Percentiles rank a stretch among this genome's conserved stretches.
These are phyloP conservation scores for Hydnomerulius pinastri DNA, from an alignment of 768 basidiomycete species.

Conservation along the genomic window DNA sequence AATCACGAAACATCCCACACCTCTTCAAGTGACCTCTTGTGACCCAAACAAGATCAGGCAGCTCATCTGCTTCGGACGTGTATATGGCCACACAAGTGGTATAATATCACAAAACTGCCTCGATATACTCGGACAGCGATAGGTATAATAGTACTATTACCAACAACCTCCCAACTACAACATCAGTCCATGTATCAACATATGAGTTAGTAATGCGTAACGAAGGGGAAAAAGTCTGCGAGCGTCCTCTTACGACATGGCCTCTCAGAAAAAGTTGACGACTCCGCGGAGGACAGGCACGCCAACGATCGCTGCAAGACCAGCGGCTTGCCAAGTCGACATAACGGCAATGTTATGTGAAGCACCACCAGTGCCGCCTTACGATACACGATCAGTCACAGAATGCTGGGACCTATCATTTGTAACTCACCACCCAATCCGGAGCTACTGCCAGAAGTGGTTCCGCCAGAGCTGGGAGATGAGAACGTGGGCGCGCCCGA, in stretches of 20 bases:
- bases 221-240: not conserved
- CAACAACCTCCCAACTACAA: not conserved
- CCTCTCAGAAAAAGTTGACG: not conserved
- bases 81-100: not conserved
- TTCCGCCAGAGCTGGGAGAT: not conserved
- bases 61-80: too few relatives aligned
- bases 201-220: not conserved
- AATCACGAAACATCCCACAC: too few relatives aligned
- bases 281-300: slow-evolving; percentile 4
- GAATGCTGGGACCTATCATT: not conserved
- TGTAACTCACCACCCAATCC: slow-evolving; percentile 3
- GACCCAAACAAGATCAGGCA: too few relatives aligned
- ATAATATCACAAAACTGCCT: not conserved
- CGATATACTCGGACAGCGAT: not conserved
- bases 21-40: too few relatives aligned
- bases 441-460: not conserved
- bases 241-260: not conserved
- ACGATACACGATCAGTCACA: not conserved
- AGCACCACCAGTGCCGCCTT: slow-evolving; percentile 2
- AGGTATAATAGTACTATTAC: not conserved
- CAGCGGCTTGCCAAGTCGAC: not conserved
- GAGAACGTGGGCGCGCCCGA: not conserved
- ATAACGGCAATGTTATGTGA: slow-evolving; percentile 6
- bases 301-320: slow-evolving; percentile 9
- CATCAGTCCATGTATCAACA: not conserved